Percentiles rank a stretch among this genome's conserved stretches.
Evolutionary conservation across 345 rosid genomes (phyloP).

Genomic region (Rhizophora apiculata): DNA sequence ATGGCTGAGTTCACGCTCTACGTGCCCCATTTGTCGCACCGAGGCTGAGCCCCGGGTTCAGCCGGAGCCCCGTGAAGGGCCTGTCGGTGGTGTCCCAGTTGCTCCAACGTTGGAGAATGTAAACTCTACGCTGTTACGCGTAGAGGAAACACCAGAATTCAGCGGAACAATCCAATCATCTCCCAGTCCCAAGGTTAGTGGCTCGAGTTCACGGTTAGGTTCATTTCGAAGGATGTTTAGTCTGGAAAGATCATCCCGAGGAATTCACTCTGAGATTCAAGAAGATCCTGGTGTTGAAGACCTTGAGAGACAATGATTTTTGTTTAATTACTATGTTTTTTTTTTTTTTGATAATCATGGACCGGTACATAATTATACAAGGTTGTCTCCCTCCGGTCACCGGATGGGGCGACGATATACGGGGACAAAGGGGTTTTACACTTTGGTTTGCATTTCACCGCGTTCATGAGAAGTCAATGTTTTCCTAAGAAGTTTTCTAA

Average conservation of each 20-base stretch:
- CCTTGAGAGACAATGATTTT: conserved; percentile 20
- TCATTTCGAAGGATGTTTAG: conserved; percentile 27
- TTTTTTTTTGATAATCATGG: neutral
- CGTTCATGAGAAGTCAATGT: too few species aligned
- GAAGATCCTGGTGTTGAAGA: conserved; percentile 19
- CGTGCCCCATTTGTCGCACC: conserved; percentile 74
- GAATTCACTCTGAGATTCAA: conserved; percentile 24
- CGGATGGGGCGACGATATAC: too few species aligned
- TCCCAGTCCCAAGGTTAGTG: conserved; percentile 10
- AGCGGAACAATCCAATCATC: neutral
- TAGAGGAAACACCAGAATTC: conserved; percentile 6
- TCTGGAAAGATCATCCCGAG: conserved; percentile 26
- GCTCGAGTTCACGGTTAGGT: conserved; percentile 22
- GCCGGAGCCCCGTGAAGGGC: conserved; percentile 41
- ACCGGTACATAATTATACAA: too few species aligned
- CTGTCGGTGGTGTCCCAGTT: neutral
- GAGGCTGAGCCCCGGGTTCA: conserved; percentile 59
- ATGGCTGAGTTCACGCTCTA: conserved; percentile 58
- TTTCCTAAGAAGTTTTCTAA: too few species aligned
- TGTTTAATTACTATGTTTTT: neutral
- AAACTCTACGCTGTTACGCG: neutral
- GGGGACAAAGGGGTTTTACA: too few species aligned
- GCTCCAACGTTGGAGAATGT: conserved; percentile 7
- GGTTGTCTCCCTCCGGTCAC: too few species aligned
- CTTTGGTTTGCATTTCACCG: too few species aligned